Conservation (phyloP, 495 filamentous ascomycete genomes). For the Glutinoglossum americanum region DNA sequence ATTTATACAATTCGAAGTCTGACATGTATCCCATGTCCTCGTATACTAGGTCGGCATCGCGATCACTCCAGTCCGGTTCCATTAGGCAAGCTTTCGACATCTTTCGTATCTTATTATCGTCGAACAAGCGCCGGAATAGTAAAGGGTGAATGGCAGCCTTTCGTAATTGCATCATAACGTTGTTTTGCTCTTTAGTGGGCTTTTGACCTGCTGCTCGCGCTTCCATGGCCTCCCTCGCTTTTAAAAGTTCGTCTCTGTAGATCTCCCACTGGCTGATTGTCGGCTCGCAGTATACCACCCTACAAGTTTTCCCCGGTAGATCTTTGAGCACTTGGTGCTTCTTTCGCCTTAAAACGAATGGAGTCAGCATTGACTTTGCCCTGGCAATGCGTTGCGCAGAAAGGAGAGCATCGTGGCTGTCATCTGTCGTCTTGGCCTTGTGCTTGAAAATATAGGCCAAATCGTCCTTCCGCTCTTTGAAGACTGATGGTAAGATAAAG, state of each 20-base stretch:
- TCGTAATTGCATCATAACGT: constrained; percentile 77
- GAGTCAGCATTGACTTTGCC: constrained; percentile 80
- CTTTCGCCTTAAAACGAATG: constrained; percentile 80
- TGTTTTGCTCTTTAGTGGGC: constrained; percentile 32
- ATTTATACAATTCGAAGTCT: constrained; percentile 65
- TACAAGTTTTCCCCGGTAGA: constrained; percentile 58
- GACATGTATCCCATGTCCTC: constrained; percentile 52
- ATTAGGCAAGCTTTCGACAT: constrained; percentile 58
- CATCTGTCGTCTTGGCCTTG: constrained; percentile 64
- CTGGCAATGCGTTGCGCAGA: constrained; percentile 67
- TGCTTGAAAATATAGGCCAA: constrained; percentile 69
- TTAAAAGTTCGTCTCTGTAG: constrained; percentile 39
- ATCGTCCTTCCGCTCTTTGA: constrained; percentile 48
- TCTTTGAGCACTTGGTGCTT: constrained; percentile 87
- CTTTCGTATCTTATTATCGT: constrained; percentile 44
- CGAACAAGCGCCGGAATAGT: constrained; percentile 62
- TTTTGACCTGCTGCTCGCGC: constrained; percentile 35
- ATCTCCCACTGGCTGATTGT: constrained; percentile 43
- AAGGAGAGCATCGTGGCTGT: constrained; percentile 48
- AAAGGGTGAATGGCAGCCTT: constrained; percentile 87
- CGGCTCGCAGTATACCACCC: constrained; percentile 61
- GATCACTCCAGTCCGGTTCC: constrained; percentile 35
- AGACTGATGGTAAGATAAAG: constrained; percentile 76
- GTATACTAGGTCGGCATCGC: constrained; percentile 40
- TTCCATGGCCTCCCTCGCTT: constrained; percentile 30